A percentile compares a stretch with the other conserved stretches of the same genome.
These are phyloP conservation scores for Rhazya stricta DNA, from an alignment of 257 asterid genomes.

Conservation along the genomic window DNA sequence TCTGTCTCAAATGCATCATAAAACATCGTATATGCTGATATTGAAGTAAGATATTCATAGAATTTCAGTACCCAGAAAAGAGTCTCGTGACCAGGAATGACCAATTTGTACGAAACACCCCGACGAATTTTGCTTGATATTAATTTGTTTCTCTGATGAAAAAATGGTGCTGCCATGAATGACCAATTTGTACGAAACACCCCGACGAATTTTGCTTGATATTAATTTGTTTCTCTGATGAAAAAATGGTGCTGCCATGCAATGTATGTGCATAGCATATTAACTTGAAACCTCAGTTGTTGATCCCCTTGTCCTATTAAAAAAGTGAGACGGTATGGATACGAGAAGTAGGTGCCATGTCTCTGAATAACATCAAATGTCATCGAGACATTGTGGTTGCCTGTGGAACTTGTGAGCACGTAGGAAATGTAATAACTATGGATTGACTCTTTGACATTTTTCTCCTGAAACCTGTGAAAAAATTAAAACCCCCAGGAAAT, in stretches of 20 bases:
- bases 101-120: not conserved
- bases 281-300: not conserved
- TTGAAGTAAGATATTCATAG: not conserved
- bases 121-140: not conserved
- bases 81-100: too few species aligned
- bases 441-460: not conserved
- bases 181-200: not conserved
- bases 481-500: not conserved
- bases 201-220: not conserved
- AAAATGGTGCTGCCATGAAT: not conserved
- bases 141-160: not conserved
- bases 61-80: not conserved
- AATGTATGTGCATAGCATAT: too few species aligned
- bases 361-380: not conserved
- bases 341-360: not conserved
- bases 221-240: not conserved
- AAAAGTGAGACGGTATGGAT: not conserved
- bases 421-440: not conserved
- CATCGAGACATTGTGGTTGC: slow-evolving; percentile 4
- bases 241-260: not conserved
- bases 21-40: not conserved
- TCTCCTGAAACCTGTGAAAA: not conserved
- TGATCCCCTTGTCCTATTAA: not conserved
- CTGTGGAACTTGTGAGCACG: slow-evolving; percentile 4
- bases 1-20: not conserved